Evolutionary conservation across 192 early-diverging fungal species (phyloP).

Genomic region (Coemansia asiatica): DNA sequence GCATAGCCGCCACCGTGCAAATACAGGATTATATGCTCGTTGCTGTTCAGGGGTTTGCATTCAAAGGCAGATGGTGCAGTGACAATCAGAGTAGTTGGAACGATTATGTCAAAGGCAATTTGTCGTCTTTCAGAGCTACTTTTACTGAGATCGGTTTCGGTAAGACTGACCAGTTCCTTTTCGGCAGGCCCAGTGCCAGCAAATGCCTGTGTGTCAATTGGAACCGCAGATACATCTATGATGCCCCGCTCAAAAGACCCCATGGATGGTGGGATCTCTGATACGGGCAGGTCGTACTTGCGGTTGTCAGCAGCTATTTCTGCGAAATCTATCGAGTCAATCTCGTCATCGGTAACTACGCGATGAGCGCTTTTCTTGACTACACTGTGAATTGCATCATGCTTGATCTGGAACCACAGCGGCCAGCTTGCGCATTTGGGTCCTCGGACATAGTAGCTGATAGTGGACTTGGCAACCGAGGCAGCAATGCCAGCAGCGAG

Average conservation of each 20-base stretch:
- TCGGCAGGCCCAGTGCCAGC: constrained; percentile 30
- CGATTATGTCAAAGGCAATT: constrained; percentile 31
- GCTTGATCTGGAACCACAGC: constrained; percentile 40
- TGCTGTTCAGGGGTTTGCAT: constrained; percentile 15
- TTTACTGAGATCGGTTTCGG: constrained; percentile 8
- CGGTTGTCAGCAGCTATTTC: constrained; percentile 13
- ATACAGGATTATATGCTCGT: constrained; percentile 68
- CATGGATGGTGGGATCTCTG: constrained; percentile 17
- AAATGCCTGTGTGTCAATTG: constrained; percentile 22
- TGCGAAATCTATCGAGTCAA: constrained; percentile 43
- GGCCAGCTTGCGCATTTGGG: constrained; percentile 45
- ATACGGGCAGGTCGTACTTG: constrained; percentile 19
- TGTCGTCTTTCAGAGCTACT: neutral
- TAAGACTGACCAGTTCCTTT: constrained; percentile 16
- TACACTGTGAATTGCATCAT: constrained; percentile 24
- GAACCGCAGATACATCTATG: constrained; percentile 20
- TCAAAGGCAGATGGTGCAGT: constrained; percentile 2
- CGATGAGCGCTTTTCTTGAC: neutral
- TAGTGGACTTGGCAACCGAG: constrained; percentile 19
- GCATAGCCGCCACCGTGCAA: constrained; percentile 76
- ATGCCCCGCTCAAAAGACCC: constrained; percentile 12
- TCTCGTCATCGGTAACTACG: constrained; percentile 23
- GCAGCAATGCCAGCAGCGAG: constrained; percentile 14
- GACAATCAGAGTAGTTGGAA: constrained; percentile 7
- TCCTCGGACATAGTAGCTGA: constrained; percentile 42